Evolutionary conservation across 176 grass and related monocot genomes (phyloP), one percentile per base, ranked within the genome.

Genomic region (Avena sativa): DNA sequence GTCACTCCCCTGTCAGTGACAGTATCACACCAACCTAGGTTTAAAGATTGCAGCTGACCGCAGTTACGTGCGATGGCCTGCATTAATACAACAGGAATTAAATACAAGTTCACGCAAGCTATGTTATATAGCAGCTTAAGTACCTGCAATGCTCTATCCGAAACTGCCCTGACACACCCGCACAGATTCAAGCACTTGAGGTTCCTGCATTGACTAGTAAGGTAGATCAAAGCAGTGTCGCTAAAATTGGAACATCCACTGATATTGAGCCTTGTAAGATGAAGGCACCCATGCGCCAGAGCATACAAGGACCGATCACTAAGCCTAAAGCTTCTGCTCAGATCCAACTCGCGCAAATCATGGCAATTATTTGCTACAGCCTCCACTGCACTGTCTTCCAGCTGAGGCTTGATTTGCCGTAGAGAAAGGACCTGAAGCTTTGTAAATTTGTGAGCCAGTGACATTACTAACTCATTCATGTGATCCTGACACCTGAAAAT

Each of bases 91-190:
- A 19, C 12, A 84, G 8, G 78, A 20, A 63, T 84, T 52, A 78
- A 63, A 50, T 16, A 55, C 12, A 46, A 11, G 47, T 49, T 57
- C 19, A 51, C 3, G 38, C 3, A 65, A 4, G 69, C 15, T 69
- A 69, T 36, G 46, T 12, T 9, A 70, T 9, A 70, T 36, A 60
- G 28, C 40, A 49, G 74, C 44, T 15, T 38, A 26, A 46, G 40
- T 91, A 97, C 92, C 95, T 97, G 90, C 74, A 97, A 85, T 9
- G 92, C 95, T 84, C 60, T 91, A 26, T 97, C 95, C 73, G 92
- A 83, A 30, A 48, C 95, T 63, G 88, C 95, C 80, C 55, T 89
- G 49, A 84, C 92, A 83, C 95, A 97, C 47, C 95, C 92, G 40
- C 95, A 97, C 9, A 97, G 86, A 70, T 97, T 97, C 86, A 97